Evolutionary conservation across 2,329 filamentous ascomycete genomes (phyloP), one percentile per base, ranked within the genome.

Genomic region (Beauveria sp.): DNA sequence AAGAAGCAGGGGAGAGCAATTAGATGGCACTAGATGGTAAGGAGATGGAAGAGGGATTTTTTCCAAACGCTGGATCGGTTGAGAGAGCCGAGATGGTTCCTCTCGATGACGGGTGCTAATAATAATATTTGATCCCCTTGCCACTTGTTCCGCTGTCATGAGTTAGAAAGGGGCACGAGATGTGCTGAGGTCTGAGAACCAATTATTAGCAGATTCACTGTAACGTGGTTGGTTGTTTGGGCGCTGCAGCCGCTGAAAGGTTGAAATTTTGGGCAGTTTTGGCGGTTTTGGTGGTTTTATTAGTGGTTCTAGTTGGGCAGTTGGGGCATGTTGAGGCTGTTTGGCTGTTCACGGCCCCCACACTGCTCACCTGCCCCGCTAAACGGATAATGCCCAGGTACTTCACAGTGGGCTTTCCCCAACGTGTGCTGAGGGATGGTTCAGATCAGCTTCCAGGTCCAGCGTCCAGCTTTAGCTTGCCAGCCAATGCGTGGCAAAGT

Each of bases 371-470:
- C 52, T 43, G 24, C 22, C 20, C n/a, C 24, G 24, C n/a, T 38
- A n/a, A n/a, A 24, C 26, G 40, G 53, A 34, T 45, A 31, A 40
- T 60, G 63, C 58, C 54, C 34, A 38, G 34, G 34, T 38, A 14
- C 34, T 38, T 60, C 58, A 63, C 61, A 61, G 64, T 64, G 63
- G 53, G 62, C 46, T 63, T 60, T 61, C 63, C 62, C 63, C 64
- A 64, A 64, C 60, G 61, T 62, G 61, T 57, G 40, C 24, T 16
- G 34, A 38, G 1, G 34, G 46, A 8, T 28, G 10, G 31, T 34
- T 5, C 31, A 34, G 31, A 38, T 38, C 34, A 38, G 34, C 12
- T 38, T 38, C 34, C 34, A 38, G 34, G 16, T 14, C 16, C 12
- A 16, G 12, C 14, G 34, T 38, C 14, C 34, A 38, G 34, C 34